These are phyloP conservation scores for Tricholoma matsutake DNA, from an alignment of 768 basidiomycete species.

Conservation along the genomic window DNA sequence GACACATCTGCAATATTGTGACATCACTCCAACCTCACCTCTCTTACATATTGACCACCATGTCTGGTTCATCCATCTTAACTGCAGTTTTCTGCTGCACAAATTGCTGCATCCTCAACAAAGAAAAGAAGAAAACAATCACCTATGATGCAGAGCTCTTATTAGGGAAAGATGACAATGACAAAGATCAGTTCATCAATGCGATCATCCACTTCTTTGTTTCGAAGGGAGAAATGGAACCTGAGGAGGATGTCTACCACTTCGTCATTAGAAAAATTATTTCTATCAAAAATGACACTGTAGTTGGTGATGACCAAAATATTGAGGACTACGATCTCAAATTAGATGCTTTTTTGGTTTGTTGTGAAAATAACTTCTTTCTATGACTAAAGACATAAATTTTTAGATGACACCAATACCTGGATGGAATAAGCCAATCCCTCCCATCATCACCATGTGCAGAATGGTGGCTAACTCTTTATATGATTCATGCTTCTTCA, in stretches of 20 bases:
- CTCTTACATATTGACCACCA: neutral
- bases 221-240: neutral
- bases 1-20: neutral
- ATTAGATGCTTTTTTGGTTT: neutral
- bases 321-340: neutral
- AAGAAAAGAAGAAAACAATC: neutral
- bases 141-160: neutral
- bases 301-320: neutral
- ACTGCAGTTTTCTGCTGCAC: neutral
- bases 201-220: neutral
- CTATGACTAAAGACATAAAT: neutral
- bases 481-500: neutral
- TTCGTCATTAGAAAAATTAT: neutral
- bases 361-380: neutral
- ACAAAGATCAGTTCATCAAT: neutral
- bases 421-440: neutral
- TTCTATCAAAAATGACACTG: neutral
- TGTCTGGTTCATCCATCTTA: neutral
- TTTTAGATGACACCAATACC: neutral
- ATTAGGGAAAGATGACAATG: too few species aligned
- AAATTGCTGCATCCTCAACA: neutral
- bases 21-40: too few species aligned
- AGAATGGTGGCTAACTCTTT: neutral
- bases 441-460: neutral
- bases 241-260: neutral